Conservation (phyloP, 78 protist species). For the Mastigamoeba balamuthi region DNA sequence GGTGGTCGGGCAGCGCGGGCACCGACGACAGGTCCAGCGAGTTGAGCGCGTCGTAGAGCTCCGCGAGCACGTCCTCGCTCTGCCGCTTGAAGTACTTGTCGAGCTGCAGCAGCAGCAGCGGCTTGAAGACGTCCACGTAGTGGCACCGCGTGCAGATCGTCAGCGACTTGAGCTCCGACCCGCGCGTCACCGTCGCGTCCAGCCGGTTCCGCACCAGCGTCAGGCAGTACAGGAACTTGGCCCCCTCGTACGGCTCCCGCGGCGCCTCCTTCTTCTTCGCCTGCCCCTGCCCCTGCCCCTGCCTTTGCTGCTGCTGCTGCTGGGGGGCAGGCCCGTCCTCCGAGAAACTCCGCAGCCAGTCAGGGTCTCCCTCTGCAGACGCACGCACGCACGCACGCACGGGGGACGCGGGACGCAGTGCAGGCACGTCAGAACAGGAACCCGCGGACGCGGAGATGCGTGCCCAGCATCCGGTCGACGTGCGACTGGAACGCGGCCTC, state of each 20-base stretch:
- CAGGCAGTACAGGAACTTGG: constrained; percentile 67
- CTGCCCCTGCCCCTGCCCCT: too few relatives aligned
- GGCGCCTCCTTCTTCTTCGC: too few relatives aligned
- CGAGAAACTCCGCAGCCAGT: too few relatives aligned
- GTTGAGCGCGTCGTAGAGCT: constrained; percentile 59
- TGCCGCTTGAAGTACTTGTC: constrained; percentile 31
- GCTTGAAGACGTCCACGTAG: constrained; percentile 55
- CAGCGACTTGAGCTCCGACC: constrained; percentile 64
- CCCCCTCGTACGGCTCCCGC: too few relatives aligned
- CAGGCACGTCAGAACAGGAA: too few relatives aligned
- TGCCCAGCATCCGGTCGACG: background rate
- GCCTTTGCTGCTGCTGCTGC: too few relatives aligned
- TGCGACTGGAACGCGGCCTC: background rate
- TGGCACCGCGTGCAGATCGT: constrained; percentile 62
- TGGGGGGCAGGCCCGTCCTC: too few relatives aligned
- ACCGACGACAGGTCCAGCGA: constrained; percentile 48
- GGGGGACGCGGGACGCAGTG: too few relatives aligned
- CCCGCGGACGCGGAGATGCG: too few relatives aligned
- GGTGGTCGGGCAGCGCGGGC: constrained; percentile 23
- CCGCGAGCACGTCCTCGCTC: constrained; percentile 20
- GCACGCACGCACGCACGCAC: too few relatives aligned
- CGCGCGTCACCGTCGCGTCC: constrained; percentile 34
- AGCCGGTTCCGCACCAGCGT: constrained; percentile 47
- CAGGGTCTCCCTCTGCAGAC: too few relatives aligned
- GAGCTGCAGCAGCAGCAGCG: constrained; percentile 30